Evolutionary conservation across 768 basidiomycete genomes (phyloP), one percentile per base, ranked within the genome.

Genomic region (Goffeauzyma gilvescens): DNA sequence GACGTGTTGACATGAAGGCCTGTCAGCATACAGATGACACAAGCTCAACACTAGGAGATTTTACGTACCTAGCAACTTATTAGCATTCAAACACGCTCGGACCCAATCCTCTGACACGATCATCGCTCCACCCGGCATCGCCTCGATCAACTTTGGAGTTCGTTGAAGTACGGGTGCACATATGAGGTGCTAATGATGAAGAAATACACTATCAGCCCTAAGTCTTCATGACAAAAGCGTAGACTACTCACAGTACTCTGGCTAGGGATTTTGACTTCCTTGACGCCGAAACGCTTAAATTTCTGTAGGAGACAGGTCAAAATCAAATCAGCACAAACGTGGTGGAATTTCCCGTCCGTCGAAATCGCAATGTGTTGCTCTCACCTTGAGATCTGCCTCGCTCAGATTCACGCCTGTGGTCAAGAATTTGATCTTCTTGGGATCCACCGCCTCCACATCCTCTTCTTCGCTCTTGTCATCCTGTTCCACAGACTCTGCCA

Each of bases 91-190:
- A 9, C 74, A 79, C 0, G 71, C 71, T 5, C 59, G 66, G 4
- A 79, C 71, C 87, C 86, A 93, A 25, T 72, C 66, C 40, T 70
- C 69, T 3, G 69, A 72, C 17, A 93, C 63, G 35, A 89, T 67
- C 47, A 67, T 69, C 0, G 80, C 77, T 0, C 71, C 73, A 0
- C 62, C 62, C 0, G 79, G 69, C 51, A 90, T 66, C 0, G 81
- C 82, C 51, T 75, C 76, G 0, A 93, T 68, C 57, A 90, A 80
- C 59, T 90, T 93, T 56, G 86, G 81, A 1, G 87, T 90, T 4
- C 86, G 73, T 5, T 78, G 74, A 20, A 89, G 67, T 21, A 68
- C 67, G 25, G 71, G 72, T n/a, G n/a, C n/a, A 8, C 75, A 73
- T 35, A 90, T 61, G 10, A 93, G 69, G 63, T 89, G 82, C 53